Conservation (phyloP, 768 basidiomycete species). For the Trametopsis cervina region DNA sequence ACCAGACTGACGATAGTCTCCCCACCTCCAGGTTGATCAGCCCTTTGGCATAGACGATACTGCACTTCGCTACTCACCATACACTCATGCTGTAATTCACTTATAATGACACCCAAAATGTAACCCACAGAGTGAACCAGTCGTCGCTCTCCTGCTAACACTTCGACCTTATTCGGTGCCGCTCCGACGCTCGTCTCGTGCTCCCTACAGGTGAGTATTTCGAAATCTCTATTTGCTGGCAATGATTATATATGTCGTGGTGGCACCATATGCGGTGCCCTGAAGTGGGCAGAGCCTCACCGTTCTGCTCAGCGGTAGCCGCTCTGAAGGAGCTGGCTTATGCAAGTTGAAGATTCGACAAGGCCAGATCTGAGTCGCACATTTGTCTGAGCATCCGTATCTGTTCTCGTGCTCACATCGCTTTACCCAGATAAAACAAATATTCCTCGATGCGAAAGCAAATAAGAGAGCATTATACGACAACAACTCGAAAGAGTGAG, state of each 20-base stretch:
- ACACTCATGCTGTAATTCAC: constrained; percentile 12
- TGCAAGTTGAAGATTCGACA: constrained; percentile 52
- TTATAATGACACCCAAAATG: constrained; percentile 11
- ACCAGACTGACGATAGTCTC: constrained; percentile 3
- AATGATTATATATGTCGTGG: constrained; percentile 67
- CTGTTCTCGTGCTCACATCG: too few species aligned
- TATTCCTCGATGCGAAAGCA: constrained; percentile 3
- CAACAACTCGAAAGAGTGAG: neutral
- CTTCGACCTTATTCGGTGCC: too few species aligned
- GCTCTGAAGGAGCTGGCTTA: constrained; percentile 40
- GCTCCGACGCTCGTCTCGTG: too few species aligned
- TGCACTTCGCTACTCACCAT: constrained; percentile 20
- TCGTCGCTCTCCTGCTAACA: constrained; percentile 3
- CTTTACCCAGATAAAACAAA: too few species aligned
- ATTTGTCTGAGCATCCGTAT: constrained; percentile 9
- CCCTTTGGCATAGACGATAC: constrained; percentile 68
- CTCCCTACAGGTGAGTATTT: too few species aligned
- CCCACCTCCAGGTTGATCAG: constrained; percentile 68
- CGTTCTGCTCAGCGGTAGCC: constrained; percentile 38
- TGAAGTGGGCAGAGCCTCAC: constrained; percentile 6
- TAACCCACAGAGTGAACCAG: constrained; percentile 3
- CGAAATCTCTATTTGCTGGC: constrained; percentile 7
- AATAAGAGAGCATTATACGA: neutral
- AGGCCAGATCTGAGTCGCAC: constrained; percentile 84
- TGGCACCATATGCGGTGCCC: constrained; percentile 34